phyloP scores from a whole-genome alignment of 805 yeast genomes.

The Candida namnaoensis region DNA sequence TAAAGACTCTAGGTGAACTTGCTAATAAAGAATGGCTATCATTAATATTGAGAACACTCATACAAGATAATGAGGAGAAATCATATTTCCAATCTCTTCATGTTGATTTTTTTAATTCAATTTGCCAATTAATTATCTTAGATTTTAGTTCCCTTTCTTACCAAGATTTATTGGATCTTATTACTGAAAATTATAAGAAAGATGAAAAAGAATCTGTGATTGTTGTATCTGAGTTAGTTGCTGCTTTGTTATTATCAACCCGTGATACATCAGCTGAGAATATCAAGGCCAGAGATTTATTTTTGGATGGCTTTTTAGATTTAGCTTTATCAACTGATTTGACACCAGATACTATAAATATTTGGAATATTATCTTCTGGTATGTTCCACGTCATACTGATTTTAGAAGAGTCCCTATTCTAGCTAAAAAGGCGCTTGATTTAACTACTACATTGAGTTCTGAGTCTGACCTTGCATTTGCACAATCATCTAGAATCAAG shows the following conservation, averaged over 20 bases:
- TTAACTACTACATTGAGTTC: conserved; percentile 32
- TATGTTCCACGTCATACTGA: conserved; percentile 65
- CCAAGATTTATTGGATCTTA: conserved; percentile 42
- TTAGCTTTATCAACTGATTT: conserved; percentile 46
- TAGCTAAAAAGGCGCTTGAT: conserved; percentile 34
- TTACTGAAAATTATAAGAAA: conserved; percentile 42
- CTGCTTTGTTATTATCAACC: conserved; percentile 51
- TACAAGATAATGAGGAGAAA: conserved; percentile 61
- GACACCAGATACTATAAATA: conserved; percentile 61
- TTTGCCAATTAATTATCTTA: conserved; percentile 40
- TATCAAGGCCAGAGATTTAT: conserved; percentile 31
- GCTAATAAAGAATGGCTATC: conserved; percentile 54
- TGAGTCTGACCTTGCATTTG: conserved; percentile 53
- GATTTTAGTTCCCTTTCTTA: conserved; percentile 34
- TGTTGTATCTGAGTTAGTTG: conserved; percentile 58
- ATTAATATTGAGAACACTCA: conserved; percentile 38
- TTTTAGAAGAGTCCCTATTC: conserved; percentile 51
- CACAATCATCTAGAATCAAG: conserved; percentile 50
- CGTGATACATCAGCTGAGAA: conserved; percentile 28
- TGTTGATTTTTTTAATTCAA: conserved; percentile 44
- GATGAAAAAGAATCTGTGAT: conserved; percentile 75
- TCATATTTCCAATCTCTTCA: conserved; percentile 60
- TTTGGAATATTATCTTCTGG: conserved; percentile 74
- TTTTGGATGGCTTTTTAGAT: conserved; percentile 34
- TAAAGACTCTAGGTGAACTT: conserved; percentile 32